Evolutionary conservation across 225 moss, liverwort and hornwort genomes (phyloP).

Genomic region (Antitrichia curtipendula): DNA sequence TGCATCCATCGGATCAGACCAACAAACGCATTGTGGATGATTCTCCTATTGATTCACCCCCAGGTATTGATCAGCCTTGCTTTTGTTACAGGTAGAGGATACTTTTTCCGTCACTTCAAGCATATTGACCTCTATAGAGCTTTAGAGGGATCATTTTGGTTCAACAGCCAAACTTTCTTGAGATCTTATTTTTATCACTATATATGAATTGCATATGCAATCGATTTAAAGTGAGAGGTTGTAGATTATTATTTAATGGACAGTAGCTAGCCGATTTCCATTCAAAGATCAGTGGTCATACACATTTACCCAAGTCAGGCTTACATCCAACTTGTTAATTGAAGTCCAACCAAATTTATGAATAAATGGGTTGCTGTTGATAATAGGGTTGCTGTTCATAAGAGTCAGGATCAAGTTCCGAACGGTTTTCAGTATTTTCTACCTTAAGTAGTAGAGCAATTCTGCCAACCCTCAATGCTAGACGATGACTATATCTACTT

Average conservation of each 20-base stretch:
- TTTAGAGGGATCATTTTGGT: background rate
- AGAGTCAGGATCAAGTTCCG: background rate
- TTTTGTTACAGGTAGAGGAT: background rate
- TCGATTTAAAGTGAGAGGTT: background rate
- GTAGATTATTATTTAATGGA: background rate
- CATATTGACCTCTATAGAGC: background rate
- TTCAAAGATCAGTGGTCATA: background rate
- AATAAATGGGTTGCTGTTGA: background rate
- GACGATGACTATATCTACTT: background rate
- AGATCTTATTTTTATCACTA: background rate
- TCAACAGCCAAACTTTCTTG: background rate
- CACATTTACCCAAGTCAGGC: background rate
- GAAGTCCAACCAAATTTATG: background rate
- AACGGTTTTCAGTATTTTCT: background rate
- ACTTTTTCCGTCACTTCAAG: background rate
- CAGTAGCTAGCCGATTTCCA: background rate
- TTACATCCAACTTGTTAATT: background rate
- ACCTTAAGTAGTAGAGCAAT: background rate
- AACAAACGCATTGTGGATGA: constrained; percentile 49
- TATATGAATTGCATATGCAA: background rate
- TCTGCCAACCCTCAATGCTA: background rate
- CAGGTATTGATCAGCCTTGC: constrained; percentile 10
- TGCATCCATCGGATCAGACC: constrained; percentile 45
- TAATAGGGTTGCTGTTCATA: background rate
- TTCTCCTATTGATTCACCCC: background rate